These are phyloP conservation scores for Penicillium angulare DNA, from an alignment of 495 filamentous ascomycete species.

Conservation along the genomic window DNA sequence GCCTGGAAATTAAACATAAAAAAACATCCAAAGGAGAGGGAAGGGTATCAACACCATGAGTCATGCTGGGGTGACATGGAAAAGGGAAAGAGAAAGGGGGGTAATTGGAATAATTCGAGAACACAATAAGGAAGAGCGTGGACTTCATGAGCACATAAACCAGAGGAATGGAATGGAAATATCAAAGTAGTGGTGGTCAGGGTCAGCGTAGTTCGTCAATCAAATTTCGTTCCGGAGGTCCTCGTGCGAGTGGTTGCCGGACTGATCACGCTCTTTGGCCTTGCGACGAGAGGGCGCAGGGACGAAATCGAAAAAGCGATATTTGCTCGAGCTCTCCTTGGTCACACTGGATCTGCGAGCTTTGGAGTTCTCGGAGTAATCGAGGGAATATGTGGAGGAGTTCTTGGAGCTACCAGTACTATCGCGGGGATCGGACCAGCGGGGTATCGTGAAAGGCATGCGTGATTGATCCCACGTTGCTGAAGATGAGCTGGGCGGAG, in stretches of 20 bases:
- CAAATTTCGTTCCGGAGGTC: constrained; percentile 39
- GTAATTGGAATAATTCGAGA: constrained; percentile 7
- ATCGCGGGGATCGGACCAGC: constrained; percentile 46
- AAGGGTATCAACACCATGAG: constrained; percentile 53
- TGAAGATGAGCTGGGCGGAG: constrained; percentile 52
- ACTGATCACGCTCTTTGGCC: constrained; percentile 42
- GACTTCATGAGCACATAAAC: constrained; percentile 41
- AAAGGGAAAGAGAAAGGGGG: constrained; percentile 15
- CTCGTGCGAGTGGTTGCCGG: constrained; percentile 38
- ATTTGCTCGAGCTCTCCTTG: constrained; percentile 47
- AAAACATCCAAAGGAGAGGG: constrained; percentile 17
- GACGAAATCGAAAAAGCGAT: constrained; percentile 49
- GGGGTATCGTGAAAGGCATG: constrained; percentile 40
- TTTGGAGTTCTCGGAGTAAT: constrained; percentile 40
- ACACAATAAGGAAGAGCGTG: constrained; percentile 29
- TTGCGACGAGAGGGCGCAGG: constrained; percentile 44
- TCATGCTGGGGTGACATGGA: constrained; percentile 37
- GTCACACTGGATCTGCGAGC: constrained; percentile 43
- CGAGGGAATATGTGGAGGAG: constrained; percentile 47
- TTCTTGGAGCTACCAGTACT: constrained; percentile 50
- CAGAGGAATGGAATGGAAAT: constrained; percentile 7
- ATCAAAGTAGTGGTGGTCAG: constrained; percentile 8
- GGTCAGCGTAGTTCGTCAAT: constrained; percentile 10
- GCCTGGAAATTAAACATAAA: constrained; percentile 1
- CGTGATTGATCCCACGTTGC: constrained; percentile 50